Base-by-base conservation (phyloP, 257 asterid species). In the Salvia miltiorrhiza region DNA sequence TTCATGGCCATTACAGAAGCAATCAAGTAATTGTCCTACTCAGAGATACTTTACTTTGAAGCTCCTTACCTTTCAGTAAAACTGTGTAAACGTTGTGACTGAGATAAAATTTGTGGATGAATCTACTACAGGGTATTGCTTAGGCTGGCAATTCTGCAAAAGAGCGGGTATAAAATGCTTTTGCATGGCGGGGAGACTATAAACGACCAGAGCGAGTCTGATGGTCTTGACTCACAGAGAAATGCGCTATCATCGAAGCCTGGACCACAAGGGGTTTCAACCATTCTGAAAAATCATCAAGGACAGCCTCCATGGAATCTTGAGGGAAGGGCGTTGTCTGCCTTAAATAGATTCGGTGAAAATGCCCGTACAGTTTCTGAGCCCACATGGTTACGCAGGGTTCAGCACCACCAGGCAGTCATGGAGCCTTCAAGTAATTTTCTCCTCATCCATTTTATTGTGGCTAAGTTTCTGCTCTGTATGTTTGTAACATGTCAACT, bases 301-400 rank as follows among this genome's bases (percentile, higher is more conserved):
- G 92, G 78, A 44, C 89, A 63, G 48, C 54, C 72, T 73, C 82
- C 82, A 47, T 71, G 71, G 82, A 84, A 75, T 81, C 94, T 84
- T 70, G 97, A 94, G 80, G 97, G 97, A 60, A 87, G 89, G 81
- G 99, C 99, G 6, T 63, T 89, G 77, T 89, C 91, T 26, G 99
- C 99, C 83, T 89, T 94, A 67, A 89, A 41, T 79, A 87, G 88
- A 55, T 91, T 94, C 16, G 99, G 99, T 30, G 86, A 87, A 81
- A 85, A 72, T 69, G 97, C 96, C 12, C 78, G 95, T 39, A 83
- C 75, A 72, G 78, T 81, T 66, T 82, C 93, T 30, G 90, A 85
- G 78, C 93, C 95, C 28, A 78, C 96, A 26, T 94, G 97, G 97
- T 63, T 91, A 67, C 87, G 71, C 21, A 80, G 95, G 72, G 89